Evolutionary conservation across 495 filamentous ascomycete genomes (phyloP).

Genomic region (Jackrogersella multiformis): DNA sequence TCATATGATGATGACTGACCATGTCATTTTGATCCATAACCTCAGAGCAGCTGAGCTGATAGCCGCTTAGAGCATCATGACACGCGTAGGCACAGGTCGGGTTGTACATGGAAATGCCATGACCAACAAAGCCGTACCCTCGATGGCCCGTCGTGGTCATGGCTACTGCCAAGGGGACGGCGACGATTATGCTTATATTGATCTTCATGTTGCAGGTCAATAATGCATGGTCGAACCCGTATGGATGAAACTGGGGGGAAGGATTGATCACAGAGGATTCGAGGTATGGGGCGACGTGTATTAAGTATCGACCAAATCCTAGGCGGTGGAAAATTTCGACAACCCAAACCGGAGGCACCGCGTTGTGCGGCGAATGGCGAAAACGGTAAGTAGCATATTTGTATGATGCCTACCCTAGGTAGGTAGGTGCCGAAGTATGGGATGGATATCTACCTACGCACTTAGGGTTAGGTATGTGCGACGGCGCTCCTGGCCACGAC

Average conservation of each 20-base stretch:
- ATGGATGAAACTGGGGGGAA: neutral
- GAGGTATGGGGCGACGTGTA: neutral
- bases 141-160: neutral
- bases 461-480: no score
- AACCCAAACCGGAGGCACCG: neutral
- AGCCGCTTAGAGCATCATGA: constrained; percentile 33
- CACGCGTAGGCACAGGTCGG: constrained; percentile 50
- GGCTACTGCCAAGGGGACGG: constrained; percentile 3
- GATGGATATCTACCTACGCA: no score
- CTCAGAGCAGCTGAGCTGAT: constrained; percentile 45
- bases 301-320: neutral
- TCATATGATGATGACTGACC: constrained; percentile 7
- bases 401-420: neutral
- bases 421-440: neutral
- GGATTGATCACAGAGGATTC: neutral
- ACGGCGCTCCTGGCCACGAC: no score
- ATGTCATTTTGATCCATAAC: constrained; percentile 11
- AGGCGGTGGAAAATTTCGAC: neutral
- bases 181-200: neutral
- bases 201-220: constrained; percentile 6
- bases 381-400: neutral
- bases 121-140: constrained; percentile 47
- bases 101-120: constrained; percentile 48
- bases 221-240: neutral
- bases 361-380: neutral